Base-by-base conservation (phyloP, 2,329 filamentous ascomycete genomes). In the Trichoderma atrobrunneum region DNA sequence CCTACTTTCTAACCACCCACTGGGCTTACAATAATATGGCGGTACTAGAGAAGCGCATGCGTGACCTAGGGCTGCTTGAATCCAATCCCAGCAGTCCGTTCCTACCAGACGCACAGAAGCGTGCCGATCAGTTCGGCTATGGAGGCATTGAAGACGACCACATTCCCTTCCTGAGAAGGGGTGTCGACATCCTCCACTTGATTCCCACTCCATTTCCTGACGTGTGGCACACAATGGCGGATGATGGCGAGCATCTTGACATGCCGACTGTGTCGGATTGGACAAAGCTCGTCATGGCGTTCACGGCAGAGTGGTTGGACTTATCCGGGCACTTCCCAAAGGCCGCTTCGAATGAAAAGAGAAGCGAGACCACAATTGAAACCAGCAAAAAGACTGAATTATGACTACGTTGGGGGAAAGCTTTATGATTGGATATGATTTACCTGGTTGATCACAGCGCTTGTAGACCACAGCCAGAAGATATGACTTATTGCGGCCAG, bases 261-360 rank as follows among this genome's bases (percentile, higher is more conserved):
- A 84, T 91, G 75, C 85, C 89, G 10, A 95, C 93, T 0, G 89
- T 95, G 43, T 88, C 92, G 77, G 96, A 99, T 81, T 99, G 96
- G 96, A 89, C 92, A 21, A 90, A 88, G 79, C 91, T 99, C 63
- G 85, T 95, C 7, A 91, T 92, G 1, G 95, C 90, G 0, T 99
- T 98, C 83, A 88, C 90, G 39, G 91, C 93, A 0, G 95, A 98
- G 82, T 98, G 95, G 94, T 89, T 98, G 88, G 95, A 97, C 75
- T 82, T 98, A 73, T 82, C 82, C 26, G 78, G 79, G 7, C 78
- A 80, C 54, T 77, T 85, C 74, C 78, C 81, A 12, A 79, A 79
- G 74, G 59, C 24, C 2, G 65, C 74, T 28, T 72, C 74, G 1
- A 77, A 74, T 64, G 73, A 76, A 12, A 79, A 78, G 73, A 76